Percentiles rank a stretch among this genome's conserved stretches.
phyloP scores from a whole-genome alignment of 2,329 filamentous ascomycete species.

The Cadophora gregata region DNA sequence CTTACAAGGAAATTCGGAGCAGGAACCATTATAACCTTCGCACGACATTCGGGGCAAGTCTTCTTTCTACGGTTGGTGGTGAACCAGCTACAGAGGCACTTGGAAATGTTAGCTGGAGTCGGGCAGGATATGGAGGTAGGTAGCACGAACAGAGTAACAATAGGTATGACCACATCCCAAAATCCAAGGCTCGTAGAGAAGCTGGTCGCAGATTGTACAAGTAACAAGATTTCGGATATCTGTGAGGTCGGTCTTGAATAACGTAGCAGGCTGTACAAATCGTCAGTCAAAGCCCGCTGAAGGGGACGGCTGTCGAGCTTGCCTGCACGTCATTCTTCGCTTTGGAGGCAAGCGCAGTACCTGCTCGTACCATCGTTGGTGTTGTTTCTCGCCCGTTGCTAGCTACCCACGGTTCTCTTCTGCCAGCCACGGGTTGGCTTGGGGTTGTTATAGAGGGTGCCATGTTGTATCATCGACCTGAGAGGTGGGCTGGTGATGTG shows the following conservation, averaged over 20 bases:
- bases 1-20: conserved; percentile 68
- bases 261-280: conserved; percentile 35
- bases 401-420: conserved; percentile 3
- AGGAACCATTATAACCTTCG: conserved; percentile 61
- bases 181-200: conserved; percentile 73
- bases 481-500: background rate
- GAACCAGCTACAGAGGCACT: conserved; percentile 48
- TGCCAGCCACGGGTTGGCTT: background rate
- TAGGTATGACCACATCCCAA: conserved; percentile 74
- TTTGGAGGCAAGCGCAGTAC: conserved; percentile 1
- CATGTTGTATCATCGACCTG: conserved; percentile 13
- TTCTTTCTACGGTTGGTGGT: conserved; percentile 57
- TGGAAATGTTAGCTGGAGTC: conserved; percentile 28
- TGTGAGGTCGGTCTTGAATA: conserved; percentile 57
- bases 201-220: conserved; percentile 72
- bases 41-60: conserved; percentile 72
- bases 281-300: conserved; percentile 23
- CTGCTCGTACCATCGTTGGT: conserved; percentile 10
- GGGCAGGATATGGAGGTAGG: background rate
- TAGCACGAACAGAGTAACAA: conserved; percentile 65
- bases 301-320: conserved; percentile 24
- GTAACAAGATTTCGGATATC: conserved; percentile 65
- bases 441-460: conserved; percentile 18
- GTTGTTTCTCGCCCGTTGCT: conserved; percentile 9
- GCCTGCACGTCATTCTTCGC: conserved; percentile 18